Evolutionary conservation across 495 filamentous ascomycete species (phyloP).

Genomic region (Penicillium ucsense): DNA sequence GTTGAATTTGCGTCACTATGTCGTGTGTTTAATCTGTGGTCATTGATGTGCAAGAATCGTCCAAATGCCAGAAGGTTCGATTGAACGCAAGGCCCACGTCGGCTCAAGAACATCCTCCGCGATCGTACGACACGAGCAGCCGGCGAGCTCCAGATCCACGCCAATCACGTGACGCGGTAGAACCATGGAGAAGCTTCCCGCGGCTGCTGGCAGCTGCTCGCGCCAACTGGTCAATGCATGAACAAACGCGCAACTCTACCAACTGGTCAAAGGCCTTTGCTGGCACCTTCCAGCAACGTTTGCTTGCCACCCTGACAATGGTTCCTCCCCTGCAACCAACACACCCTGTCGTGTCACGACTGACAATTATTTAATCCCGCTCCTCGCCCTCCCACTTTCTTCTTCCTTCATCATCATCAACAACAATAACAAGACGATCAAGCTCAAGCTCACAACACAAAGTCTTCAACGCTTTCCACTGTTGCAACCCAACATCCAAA

Average conservation of each 20-base stretch:
- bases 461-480: neutral
- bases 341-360: neutral
- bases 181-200: slow-evolving; percentile 23
- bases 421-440: neutral
- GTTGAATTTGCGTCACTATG: too few species aligned
- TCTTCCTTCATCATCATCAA: neutral
- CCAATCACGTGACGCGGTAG: slow-evolving; percentile 15
- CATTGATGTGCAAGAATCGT: too few species aligned
- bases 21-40: too few species aligned
- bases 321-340: too few species aligned
- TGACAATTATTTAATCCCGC: slow-evolving; percentile 7
- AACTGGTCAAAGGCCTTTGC: neutral
- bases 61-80: too few species aligned
- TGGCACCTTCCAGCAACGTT: neutral
- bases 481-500: neutral
- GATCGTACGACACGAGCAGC: too few species aligned
- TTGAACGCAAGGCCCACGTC: too few species aligned
- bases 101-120: too few species aligned
- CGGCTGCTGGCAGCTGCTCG: slow-evolving; percentile 1
- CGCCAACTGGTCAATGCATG: slow-evolving; percentile 4
- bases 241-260: slow-evolving; percentile 1
- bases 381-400: neutral
- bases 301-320: too few species aligned
- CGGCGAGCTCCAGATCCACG: too few species aligned
- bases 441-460: neutral